These are phyloP conservation scores for Calocera cornea DNA, from an alignment of 768 basidiomycete species.

Conservation along the genomic window DNA sequence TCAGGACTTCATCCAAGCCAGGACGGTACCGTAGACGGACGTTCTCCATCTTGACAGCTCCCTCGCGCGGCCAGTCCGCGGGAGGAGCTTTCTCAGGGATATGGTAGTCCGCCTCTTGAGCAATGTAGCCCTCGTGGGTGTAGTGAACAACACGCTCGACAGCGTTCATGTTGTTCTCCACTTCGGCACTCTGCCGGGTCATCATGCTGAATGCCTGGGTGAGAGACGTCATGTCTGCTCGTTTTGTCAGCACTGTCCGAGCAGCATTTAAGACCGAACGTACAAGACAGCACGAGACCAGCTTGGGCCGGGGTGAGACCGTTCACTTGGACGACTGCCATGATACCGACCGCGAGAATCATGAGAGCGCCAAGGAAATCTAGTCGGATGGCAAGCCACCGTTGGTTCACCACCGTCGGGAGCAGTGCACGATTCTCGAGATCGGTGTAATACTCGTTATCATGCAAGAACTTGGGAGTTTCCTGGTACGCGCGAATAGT, in stretches of 20 bases:
- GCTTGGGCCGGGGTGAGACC: conserved; percentile 52
- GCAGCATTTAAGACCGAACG: neutral
- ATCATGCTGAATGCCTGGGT: conserved; percentile 42
- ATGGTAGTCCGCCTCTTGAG: conserved; percentile 53
- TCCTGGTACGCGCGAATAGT: conserved; percentile 65
- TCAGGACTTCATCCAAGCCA: conserved; percentile 58
- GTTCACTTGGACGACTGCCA: conserved; percentile 43
- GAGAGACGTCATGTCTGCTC: conserved; percentile 29
- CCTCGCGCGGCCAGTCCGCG: conserved; percentile 47
- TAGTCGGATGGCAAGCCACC: conserved; percentile 59
- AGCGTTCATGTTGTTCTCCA: conserved; percentile 57
- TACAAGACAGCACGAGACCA: conserved; percentile 57
- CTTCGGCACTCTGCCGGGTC: conserved; percentile 49
- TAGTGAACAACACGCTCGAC: conserved; percentile 53
- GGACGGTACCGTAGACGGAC: conserved; percentile 51
- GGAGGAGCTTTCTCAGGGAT: conserved; percentile 42
- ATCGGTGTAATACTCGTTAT: conserved; percentile 56
- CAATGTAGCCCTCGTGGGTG: conserved; percentile 36
- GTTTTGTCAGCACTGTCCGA: neutral
- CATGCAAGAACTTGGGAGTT: conserved; percentile 43
- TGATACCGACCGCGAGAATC: conserved; percentile 51
- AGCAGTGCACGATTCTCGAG: conserved; percentile 60
- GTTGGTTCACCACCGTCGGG: conserved; percentile 34
- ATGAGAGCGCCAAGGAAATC: conserved; percentile 53
- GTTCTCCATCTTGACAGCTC: conserved; percentile 48